Conservation (phyloP, 495 filamentous ascomycete genomes). For the Xylaria telfairii region DNA sequence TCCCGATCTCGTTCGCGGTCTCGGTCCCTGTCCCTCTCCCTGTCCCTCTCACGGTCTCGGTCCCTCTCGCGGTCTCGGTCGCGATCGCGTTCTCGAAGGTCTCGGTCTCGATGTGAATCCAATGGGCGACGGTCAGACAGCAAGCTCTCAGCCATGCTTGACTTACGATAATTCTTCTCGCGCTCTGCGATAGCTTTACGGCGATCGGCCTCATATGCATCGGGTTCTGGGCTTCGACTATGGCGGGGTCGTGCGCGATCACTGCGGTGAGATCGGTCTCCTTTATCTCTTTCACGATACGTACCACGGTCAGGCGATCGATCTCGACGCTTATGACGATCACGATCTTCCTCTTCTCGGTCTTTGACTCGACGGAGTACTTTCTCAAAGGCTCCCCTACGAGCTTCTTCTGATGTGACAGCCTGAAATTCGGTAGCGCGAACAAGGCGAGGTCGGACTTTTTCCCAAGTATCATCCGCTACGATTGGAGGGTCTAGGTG, state of each 20-base stretch:
- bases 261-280: conserved; percentile 67
- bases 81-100: conserved; percentile 55
- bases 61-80: conserved; percentile 53
- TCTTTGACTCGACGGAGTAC: conserved; percentile 87
- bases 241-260: conserved; percentile 57
- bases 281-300: conserved; percentile 63
- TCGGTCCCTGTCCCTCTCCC: conserved; percentile 38
- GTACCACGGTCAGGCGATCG: conserved; percentile 64
- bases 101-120: conserved; percentile 58
- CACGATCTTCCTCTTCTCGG: conserved; percentile 87
- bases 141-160: conserved; percentile 67
- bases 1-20: conserved; percentile 34
- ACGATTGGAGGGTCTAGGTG: conserved; percentile 87
- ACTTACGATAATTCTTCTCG: conserved; percentile 84
- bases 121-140: conserved; percentile 57
- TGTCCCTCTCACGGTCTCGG: conserved; percentile 49
- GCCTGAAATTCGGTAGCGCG: conserved; percentile 82
- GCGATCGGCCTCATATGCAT: conserved; percentile 88
- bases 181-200: conserved; percentile 85
- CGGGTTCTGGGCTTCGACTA: conserved; percentile 81
- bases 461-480: conserved; percentile 81
- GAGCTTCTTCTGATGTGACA: conserved; percentile 79
- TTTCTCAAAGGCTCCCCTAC: conserved; percentile 89
- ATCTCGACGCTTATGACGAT: conserved; percentile 69
- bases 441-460: conserved; percentile 77